phyloP scores from a whole-genome alignment of 1,139 yeast genomes.

The Zygosaccharomyces pseudobailii region DNA sequence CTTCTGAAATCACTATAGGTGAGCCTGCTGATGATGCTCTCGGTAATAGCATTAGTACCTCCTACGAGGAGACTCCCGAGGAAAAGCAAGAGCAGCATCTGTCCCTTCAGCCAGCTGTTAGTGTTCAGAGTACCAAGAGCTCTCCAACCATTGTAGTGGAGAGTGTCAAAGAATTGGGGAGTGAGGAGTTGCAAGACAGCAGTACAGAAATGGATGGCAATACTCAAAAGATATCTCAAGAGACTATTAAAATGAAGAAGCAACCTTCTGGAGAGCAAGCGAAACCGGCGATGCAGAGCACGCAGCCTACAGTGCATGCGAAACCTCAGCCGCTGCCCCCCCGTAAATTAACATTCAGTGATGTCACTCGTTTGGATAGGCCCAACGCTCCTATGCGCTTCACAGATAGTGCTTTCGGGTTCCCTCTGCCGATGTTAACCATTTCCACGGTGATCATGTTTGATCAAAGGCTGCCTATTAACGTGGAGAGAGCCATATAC shows the following conservation, averaged over 20 bases:
- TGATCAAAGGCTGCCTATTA: slow-evolving; percentile 84
- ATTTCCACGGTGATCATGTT: slow-evolving; percentile 71
- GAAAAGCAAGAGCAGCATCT: slow-evolving; percentile 9
- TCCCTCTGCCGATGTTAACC: slow-evolving; percentile 77
- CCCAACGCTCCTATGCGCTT: slow-evolving; percentile 72
- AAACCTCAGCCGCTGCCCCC: slow-evolving; percentile 24
- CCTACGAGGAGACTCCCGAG: slow-evolving; percentile 1
- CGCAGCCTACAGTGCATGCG: neutral
- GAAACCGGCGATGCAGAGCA: neutral
- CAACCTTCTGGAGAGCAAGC: slow-evolving; percentile 2
- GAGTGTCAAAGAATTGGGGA: slow-evolving; percentile 8
- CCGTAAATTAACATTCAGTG: slow-evolving; percentile 34
- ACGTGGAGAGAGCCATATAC: slow-evolving; percentile 92
- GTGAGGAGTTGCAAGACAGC: slow-evolving; percentile 9
- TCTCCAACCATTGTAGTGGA: slow-evolving; percentile 8
- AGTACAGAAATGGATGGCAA: slow-evolving; percentile 2
- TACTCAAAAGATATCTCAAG: slow-evolving; percentile 6
- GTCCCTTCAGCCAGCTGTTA: slow-evolving; percentile 28
- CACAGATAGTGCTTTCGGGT: slow-evolving; percentile 80
- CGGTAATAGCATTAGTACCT: neutral
- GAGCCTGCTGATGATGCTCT: slow-evolving; percentile 1
- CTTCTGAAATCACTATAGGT: slow-evolving; percentile 3
- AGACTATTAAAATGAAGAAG: slow-evolving; percentile 6
- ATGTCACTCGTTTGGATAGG: slow-evolving; percentile 32
- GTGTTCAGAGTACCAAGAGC: slow-evolving; percentile 22